phyloP scores from a whole-genome alignment of 2,329 filamentous ascomycete species.

The Pseudogymnoascus sp. region DNA sequence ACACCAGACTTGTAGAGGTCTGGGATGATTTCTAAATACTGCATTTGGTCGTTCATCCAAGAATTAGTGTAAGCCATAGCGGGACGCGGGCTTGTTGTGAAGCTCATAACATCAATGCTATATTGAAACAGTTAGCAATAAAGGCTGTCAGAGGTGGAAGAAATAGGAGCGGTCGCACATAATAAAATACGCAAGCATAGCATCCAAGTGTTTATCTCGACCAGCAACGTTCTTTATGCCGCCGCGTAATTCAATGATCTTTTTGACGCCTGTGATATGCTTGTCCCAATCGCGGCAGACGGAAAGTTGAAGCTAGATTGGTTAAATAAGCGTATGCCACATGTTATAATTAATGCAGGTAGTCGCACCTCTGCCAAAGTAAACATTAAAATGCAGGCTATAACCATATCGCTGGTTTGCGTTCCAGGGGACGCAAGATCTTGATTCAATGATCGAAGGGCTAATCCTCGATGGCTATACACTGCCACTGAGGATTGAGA shows the following conservation, averaged over 20 bases:
- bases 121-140: background rate
- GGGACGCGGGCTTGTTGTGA: background rate
- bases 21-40: background rate
- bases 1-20: background rate
- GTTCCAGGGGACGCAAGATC: background rate
- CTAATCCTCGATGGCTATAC: background rate
- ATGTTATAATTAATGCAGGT: background rate
- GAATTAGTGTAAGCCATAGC: background rate
- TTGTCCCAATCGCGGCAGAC: background rate
- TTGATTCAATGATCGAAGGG: background rate
- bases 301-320: background rate
- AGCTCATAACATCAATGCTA: constrained; percentile 3
- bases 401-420: background rate
- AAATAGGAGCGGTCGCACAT: background rate
- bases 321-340: background rate
- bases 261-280: background rate
- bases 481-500: background rate
- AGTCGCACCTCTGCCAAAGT: background rate
- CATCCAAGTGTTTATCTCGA: background rate
- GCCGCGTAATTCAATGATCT: background rate
- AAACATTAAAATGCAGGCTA: constrained; percentile 2
- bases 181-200: background rate
- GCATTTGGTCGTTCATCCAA: background rate
- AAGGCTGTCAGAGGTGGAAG: background rate
- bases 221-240: background rate